Base-by-base conservation (phyloP, 2,329 filamentous ascomycete species). In the Dactylonectria macrodidyma region DNA sequence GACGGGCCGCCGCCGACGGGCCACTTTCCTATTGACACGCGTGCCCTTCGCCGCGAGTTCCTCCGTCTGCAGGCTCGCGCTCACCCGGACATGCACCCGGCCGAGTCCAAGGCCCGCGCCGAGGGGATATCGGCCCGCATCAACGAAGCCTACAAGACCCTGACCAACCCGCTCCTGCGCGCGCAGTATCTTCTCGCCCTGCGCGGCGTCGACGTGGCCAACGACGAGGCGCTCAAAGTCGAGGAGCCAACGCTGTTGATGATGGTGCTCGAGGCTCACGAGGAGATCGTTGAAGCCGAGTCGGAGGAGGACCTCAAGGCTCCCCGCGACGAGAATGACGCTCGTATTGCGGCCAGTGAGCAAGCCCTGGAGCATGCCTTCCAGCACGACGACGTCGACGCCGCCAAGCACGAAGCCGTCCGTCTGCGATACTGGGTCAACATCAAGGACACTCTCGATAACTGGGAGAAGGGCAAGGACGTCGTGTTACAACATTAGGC, bases 111-210 rank as follows among this genome's bases (percentile, higher is more conserved):
- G 82, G 74, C 83, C 74, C 76, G 87, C 55, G 94, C 95, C 22
- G 93, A 97, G 80, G 92, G 90, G 0, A 85, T 91, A n/a, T 96
- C 93, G 10, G 89, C 94, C 8, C 88, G 89, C 30, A 95, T 98
- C 80, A 98, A 98, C 85, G 92, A 95, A 72, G 96, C 96, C 1
- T 98, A 97, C 86, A 92, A 90, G 77, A 97, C 95, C 3, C 88
- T 99, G 1, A 84, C 89, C 57, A 89, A 92, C 73, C 95, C 96
- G 16, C 84, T 99, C 12, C 81, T 89, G 55, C 90, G 96, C 26
- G 95, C 95, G n/a, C 94, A 98, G 80, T 97, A 98, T 79, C 84
- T 98, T 6, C 88, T 98, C 4, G 83, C 92, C 67, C 87, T 91
- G 60, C 87, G 91, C 47, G 94, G 91, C 0, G 88, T 95, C 22